These are phyloP conservation scores for Amphichorda felina DNA, from an alignment of 2,329 filamentous ascomycete genomes.

Conservation along the genomic window DNA sequence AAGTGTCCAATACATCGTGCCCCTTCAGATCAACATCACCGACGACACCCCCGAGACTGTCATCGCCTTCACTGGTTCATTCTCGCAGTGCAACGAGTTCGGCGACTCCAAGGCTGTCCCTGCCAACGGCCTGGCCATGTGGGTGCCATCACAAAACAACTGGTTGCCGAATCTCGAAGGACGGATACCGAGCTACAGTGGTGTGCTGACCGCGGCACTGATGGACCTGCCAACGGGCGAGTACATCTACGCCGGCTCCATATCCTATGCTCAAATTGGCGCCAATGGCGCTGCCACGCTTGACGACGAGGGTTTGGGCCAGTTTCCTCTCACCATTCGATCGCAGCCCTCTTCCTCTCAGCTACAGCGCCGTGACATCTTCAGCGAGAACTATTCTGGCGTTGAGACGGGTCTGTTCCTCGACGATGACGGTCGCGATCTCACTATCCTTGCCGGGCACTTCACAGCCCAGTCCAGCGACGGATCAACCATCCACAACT, in stretches of 20 bases:
- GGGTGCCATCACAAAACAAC: slow-evolving; percentile 75
- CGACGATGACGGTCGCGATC: slow-evolving; percentile 54
- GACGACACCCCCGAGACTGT: slow-evolving; percentile 55
- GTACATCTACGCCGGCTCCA: slow-evolving; percentile 70
- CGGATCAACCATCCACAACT: slow-evolving; percentile 63
- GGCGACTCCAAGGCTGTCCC: slow-evolving; percentile 46
- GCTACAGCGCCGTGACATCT: slow-evolving; percentile 33
- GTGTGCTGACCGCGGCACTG: slow-evolving; percentile 57
- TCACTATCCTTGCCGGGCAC: slow-evolving; percentile 80
- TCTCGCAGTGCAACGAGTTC: slow-evolving; percentile 61
- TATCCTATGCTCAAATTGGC: slow-evolving; percentile 63
- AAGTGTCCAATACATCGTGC: slow-evolving; percentile 60
- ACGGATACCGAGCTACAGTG: slow-evolving; percentile 54
- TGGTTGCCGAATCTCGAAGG: slow-evolving; percentile 76
- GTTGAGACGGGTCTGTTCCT: slow-evolving; percentile 76
- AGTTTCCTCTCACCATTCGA: slow-evolving; percentile 45
- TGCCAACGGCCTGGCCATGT: slow-evolving; percentile 73
- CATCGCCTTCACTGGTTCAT: slow-evolving; percentile 70
- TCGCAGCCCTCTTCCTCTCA: slow-evolving; percentile 21
- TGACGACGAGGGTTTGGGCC: slow-evolving; percentile 35
- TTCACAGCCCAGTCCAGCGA: slow-evolving; percentile 62
- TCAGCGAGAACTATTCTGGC: slow-evolving; percentile 40
- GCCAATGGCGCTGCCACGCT: slow-evolving; percentile 64
- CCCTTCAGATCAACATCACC: slow-evolving; percentile 70
- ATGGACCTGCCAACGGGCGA: slow-evolving; percentile 51